Evolutionary conservation across 2,329 filamentous ascomycete species (phyloP).

Genomic region (Catunica adiposa): DNA sequence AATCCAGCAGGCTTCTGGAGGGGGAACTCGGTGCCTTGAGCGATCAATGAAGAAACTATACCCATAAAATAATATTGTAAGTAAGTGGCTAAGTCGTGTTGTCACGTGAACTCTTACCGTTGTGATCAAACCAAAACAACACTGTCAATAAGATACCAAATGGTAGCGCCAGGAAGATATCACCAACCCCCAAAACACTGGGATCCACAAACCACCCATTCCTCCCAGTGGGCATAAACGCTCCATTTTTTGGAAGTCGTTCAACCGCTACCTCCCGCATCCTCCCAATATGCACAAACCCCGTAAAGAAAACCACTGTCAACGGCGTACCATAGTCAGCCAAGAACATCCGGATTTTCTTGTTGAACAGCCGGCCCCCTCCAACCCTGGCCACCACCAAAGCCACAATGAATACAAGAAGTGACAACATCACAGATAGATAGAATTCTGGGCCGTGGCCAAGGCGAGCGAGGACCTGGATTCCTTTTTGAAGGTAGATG

Average conservation of each 20-base stretch:
- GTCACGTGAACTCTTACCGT: constrained; percentile 34
- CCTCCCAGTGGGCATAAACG: constrained; percentile 62
- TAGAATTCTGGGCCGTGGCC: constrained; percentile 55
- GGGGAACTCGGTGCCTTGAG: constrained; percentile 69
- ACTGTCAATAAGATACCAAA: constrained; percentile 73
- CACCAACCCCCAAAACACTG: constrained; percentile 55
- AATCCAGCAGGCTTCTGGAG: constrained; percentile 68
- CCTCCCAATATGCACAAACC: constrained; percentile 72
- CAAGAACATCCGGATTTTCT: constrained; percentile 63
- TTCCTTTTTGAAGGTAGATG: constrained; percentile 81
- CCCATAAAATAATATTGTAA: no score
- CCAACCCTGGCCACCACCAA: constrained; percentile 61
- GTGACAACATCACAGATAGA: constrained; percentile 57
- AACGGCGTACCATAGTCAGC: constrained; percentile 81
- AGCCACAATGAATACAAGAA: constrained; percentile 62
- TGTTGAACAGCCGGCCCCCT: constrained; percentile 52
- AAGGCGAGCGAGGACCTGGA: constrained; percentile 67
- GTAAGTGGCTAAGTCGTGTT: not conserved
- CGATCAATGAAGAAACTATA: constrained; percentile 65
- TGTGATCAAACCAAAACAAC: constrained; percentile 81
- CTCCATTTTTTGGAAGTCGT: constrained; percentile 55
- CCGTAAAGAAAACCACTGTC: constrained; percentile 74
- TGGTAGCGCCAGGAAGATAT: constrained; percentile 72
- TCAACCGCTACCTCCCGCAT: constrained; percentile 57
- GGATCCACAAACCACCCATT: constrained; percentile 66